Evolutionary conservation across 164 flowering plant species (phyloP).

Genomic region (Platanus orientalis): DNA sequence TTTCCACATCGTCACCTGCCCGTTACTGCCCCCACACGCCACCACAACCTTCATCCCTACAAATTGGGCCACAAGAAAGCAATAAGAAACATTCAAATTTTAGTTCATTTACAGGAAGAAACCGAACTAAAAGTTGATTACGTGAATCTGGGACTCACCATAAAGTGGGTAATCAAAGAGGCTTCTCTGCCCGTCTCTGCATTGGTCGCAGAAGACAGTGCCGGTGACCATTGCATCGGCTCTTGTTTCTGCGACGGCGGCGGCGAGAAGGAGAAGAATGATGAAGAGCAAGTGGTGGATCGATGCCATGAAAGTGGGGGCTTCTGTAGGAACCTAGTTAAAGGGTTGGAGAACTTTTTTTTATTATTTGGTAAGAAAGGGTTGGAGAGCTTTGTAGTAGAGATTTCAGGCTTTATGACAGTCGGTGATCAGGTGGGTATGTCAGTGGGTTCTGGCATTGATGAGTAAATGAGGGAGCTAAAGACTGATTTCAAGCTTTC

Average conservation of each 20-base stretch:
- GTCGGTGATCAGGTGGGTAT: no score
- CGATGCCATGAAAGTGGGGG: constrained; percentile 37
- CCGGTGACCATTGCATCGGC: constrained; percentile 70
- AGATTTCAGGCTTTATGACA: neutral
- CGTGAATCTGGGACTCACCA: no score
- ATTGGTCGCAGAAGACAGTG: constrained; percentile 83
- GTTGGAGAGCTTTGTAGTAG: neutral
- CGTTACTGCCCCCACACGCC: constrained; percentile 52
- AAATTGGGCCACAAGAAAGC: no score
- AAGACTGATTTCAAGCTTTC: constrained; percentile 2
- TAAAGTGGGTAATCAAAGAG: constrained; percentile 73
- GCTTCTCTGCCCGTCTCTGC: constrained; percentile 75
- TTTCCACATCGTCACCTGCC: constrained; percentile 42
- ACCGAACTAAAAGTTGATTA: no score
- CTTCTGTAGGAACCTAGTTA: neutral
- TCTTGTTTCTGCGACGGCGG: constrained; percentile 36
- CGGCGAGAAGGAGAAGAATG: constrained; percentile 31
- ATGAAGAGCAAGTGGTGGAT: constrained; percentile 26
- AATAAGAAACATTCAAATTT: no score
- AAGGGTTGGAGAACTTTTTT: no score
- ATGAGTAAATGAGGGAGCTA: constrained; percentile 5
- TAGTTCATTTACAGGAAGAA: no score
- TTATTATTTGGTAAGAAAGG: no score
- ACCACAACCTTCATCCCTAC: constrained; percentile 74
- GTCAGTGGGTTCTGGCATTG: no score